Base-by-base conservation (phyloP, 2,329 filamentous ascomycete species). In the Cercospora sojina region DNA sequence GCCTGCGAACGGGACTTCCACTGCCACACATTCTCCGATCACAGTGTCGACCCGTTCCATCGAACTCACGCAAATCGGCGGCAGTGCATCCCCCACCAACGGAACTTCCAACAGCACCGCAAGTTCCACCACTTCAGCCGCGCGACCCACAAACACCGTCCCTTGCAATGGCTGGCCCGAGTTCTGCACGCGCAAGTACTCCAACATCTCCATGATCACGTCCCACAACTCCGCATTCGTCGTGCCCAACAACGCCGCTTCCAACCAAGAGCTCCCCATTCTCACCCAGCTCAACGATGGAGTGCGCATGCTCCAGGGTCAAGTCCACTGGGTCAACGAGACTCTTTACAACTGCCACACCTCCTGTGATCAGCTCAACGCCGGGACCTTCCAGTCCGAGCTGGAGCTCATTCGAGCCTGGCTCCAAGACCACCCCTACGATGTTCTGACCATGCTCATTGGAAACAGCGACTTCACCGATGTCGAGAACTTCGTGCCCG, bases 221-320 rank as follows among this genome's bases (percentile, higher is more conserved):
- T 88, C 89, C 18, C 92, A 96, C 80, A 96, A 96, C 81, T 92
- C 90, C 49, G 91, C 91, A 10, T 96, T 96, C 76, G 84, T 89
- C 47, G 82, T 85, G 8, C 77, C 83, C 16, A 90, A 90, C 71
- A 93, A 90, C 77, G 86, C 89, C 9, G 91, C 88, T 13, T 86
- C 90, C 64, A 96, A 96, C 78, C 92, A 96, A 80, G 83, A 83
- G 29, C 83, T 91, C 53, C 78, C 82, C 20, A 91, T 95, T 58
- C 84, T 82, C 12, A 81, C 84, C 35, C 92, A 96, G 80, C 83
- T 96, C 68, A 86, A 95, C 75, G 92, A 96, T 74, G 92, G 92
- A 31, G 80, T 91, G 41, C 86, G 85, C 64, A 85, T 86, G 83
- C 74, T 89, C 32, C 85, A 88, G 79, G 87, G 87, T 68, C 84